phyloP scores from a whole-genome alignment of 352 stramenopile species.

The Aphanomyces invadans region DNA sequence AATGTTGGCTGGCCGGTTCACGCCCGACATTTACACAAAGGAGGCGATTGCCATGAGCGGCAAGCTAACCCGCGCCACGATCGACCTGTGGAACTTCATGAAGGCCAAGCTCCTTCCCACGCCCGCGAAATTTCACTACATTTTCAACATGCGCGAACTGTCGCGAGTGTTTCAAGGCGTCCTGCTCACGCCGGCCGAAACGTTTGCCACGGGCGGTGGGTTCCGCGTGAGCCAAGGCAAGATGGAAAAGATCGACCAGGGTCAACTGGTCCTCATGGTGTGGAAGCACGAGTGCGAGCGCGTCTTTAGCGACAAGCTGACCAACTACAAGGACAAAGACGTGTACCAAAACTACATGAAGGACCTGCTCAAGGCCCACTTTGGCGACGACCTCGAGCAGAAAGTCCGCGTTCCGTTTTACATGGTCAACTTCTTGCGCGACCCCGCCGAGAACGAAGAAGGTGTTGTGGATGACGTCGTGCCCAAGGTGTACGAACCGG shows the following conservation, averaged over 20 bases:
- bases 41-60: slow-evolving; percentile 80
- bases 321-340: slow-evolving; percentile 95
- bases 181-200: slow-evolving; percentile 92
- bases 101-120: slow-evolving; percentile 97
- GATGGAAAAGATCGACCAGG: slow-evolving; percentile 83
- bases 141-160: slow-evolving; percentile 99
- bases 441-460: slow-evolving; percentile 96
- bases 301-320: slow-evolving; percentile 98
- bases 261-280: slow-evolving; percentile 89
- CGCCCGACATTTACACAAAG: slow-evolving; percentile 76
- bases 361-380: slow-evolving; percentile 86
- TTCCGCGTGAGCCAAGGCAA: slow-evolving; percentile 78
- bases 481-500: slow-evolving; percentile 96
- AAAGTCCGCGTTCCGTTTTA: slow-evolving; percentile 71
- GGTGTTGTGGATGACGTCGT: slow-evolving; percentile 90
- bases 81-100: slow-evolving; percentile 95
- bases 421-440: slow-evolving; percentile 97
- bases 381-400: slow-evolving; percentile 79
- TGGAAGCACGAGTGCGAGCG: slow-evolving; percentile 98
- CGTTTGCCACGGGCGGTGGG: slow-evolving; percentile 87
- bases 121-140: slow-evolving; percentile 98
- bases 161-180: slow-evolving; percentile 97
- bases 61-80: slow-evolving; percentile 94
- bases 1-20: slow-evolving; percentile 95
- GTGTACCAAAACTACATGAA: slow-evolving; percentile 90